Evolutionary conservation across 2,329 filamentous ascomycete genomes (phyloP), one percentile per base, ranked within the genome.

Genomic region (Colletotrichum orchidophilum): DNA sequence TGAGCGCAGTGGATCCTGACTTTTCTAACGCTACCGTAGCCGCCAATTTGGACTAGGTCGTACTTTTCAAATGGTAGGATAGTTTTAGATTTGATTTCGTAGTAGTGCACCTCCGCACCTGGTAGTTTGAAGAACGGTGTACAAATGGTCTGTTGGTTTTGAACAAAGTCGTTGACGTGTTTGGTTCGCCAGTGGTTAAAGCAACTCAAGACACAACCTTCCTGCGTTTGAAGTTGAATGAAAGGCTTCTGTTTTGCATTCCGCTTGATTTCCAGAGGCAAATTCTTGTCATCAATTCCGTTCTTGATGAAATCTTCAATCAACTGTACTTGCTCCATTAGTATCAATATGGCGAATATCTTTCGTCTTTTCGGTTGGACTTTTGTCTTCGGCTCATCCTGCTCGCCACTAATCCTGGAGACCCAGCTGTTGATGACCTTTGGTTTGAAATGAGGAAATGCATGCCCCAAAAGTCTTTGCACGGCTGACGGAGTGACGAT

Each of bases 311-410:
- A 58, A 3, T 58, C 80, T 27, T 12, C 62, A 2, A 75, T 73
- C 21, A 77, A 76, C 11, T 76, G 77, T 1, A 74, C 76, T 3
- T 79, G 80, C 31, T 77, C 76, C 13, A 65, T 80, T 3, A 73
- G 71, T 21, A 64, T 75, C 5, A 58, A 64, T 39, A 72, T 71
- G n/a, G 70, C 54, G 12, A 58, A 58, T n/a, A 58, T 35, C 18
- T 58, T 58, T 5, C 49, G 49, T 27, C 49, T 9, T 8, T 6
- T 9, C 2, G 49, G 49, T n/a, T 52, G 21, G 21, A n/a, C n/a
- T n/a, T n/a, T n/a, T n/a, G 49, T 3, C 49, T 52, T 52, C 7
- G 24, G 12, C 49, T 27, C 49, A 52, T 52, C 24, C 24, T 18
- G 49, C 49, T 52, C 24, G 9, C 49, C 49, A 26, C n/a, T 24